Conservation (phyloP, 192 early-diverging fungal genomes). For the Coemansia nantahalensis region DNA sequence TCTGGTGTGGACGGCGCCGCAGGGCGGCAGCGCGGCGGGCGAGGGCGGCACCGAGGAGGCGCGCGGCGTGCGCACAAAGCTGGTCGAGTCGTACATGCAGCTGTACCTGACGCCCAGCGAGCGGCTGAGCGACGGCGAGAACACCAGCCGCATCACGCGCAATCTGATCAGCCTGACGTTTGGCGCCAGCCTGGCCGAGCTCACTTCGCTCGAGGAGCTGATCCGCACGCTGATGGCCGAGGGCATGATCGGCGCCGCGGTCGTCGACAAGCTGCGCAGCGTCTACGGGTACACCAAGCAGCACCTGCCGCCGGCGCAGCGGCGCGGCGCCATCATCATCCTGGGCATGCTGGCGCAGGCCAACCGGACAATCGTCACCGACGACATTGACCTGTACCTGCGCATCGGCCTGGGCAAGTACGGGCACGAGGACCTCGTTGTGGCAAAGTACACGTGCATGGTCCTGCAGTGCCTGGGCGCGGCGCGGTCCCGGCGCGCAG, state of each 20-base stretch:
- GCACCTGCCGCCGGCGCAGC: constrained; percentile 65
- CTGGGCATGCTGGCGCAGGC: constrained; percentile 92
- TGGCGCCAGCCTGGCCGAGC: constrained; percentile 84
- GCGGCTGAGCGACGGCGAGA: constrained; percentile 37
- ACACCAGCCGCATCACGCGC: constrained; percentile 57
- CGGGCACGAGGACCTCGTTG: constrained; percentile 73
- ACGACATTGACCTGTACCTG: constrained; percentile 83
- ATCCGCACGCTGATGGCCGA: constrained; percentile 75
- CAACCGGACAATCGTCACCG: constrained; percentile 72
- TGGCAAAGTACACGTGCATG: constrained; percentile 92
- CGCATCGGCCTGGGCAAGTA: constrained; percentile 81
- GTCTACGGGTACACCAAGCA: constrained; percentile 67
- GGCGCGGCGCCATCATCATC: constrained; percentile 89
- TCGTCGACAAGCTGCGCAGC: constrained; percentile 80
- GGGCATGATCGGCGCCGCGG: constrained; percentile 58
- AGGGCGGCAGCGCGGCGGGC: constrained; percentile 13
- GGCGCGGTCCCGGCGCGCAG: constrained; percentile 20
- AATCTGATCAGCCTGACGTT: constrained; percentile 71
- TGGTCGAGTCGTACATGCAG: constrained; percentile 74
- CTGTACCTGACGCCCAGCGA: constrained; percentile 69
- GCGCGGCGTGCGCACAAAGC: constrained; percentile 66
- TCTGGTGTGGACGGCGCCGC: constrained; percentile 81
- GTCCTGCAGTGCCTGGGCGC: constrained; percentile 79
- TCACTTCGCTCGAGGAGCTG: constrained; percentile 93
- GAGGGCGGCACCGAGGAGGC: constrained; percentile 60